phyloP scores from a whole-genome alignment of 192 early-diverging fungal species.

The Linnemannia zychae region DNA sequence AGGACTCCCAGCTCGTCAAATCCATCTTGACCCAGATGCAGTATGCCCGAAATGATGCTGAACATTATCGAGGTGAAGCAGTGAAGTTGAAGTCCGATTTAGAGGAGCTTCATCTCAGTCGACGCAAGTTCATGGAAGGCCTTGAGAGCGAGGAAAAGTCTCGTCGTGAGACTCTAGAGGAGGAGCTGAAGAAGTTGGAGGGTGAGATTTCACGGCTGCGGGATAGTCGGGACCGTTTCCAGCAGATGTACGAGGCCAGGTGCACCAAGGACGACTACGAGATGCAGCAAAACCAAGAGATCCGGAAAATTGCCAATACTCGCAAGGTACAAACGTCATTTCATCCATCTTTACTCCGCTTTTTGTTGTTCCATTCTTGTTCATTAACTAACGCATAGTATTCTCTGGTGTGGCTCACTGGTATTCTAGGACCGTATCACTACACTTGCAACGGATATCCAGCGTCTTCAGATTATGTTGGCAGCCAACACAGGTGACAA shows the following conservation, averaged over 20 bases:
- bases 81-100: slow-evolving; percentile 26
- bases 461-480: slow-evolving; percentile 69
- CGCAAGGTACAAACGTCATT: slow-evolving; percentile 41
- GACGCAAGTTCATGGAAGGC: slow-evolving; percentile 47
- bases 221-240: slow-evolving; percentile 50
- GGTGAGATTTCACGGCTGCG: slow-evolving; percentile 47
- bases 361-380: background rate
- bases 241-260: slow-evolving; percentile 53
- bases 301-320: slow-evolving; percentile 61
- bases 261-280: slow-evolving; percentile 57
- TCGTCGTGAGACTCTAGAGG: slow-evolving; percentile 40
- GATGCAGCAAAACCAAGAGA: slow-evolving; percentile 61
- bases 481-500: slow-evolving; percentile 69
- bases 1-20: slow-evolving; percentile 38
- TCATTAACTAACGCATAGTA: background rate
- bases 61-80: slow-evolving; percentile 28
- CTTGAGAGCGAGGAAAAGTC: slow-evolving; percentile 43
- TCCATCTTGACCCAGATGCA: slow-evolving; percentile 33
- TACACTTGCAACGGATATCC: slow-evolving; percentile 71
- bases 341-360: background rate
- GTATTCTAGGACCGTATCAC: slow-evolving; percentile 68
- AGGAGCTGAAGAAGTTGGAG: slow-evolving; percentile 47
- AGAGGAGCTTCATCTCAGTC: slow-evolving; percentile 36
- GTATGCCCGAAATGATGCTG: slow-evolving; percentile 42
- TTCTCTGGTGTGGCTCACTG: background rate